A percentile compares a stretch with the other conserved stretches of the same genome.
Conservation (phyloP, 148 eudicot species). For the Salicornia ramosissima region DNA sequence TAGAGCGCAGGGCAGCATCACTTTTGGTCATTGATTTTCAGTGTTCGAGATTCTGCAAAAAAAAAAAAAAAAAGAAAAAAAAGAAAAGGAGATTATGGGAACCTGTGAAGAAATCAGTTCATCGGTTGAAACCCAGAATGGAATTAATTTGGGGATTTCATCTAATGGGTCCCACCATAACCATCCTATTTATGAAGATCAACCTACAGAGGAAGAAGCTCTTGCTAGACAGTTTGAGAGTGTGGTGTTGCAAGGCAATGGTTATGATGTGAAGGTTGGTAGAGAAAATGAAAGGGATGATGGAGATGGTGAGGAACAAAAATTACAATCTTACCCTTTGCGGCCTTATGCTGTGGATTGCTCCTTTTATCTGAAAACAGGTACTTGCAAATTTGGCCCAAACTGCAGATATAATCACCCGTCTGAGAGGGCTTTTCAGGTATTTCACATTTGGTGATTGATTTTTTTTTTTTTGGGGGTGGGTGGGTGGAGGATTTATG, state of each 20-base stretch:
- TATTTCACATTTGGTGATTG: slow-evolving; percentile 9
- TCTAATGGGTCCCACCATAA: slow-evolving; percentile 21
- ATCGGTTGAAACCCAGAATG: slow-evolving; percentile 13
- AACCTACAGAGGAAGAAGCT: slow-evolving; percentile 1
- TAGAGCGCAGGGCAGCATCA: no score
- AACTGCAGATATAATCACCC: slow-evolving; percentile 62
- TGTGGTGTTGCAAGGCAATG: slow-evolving; percentile 15
- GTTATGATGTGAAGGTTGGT: slow-evolving; percentile 4
- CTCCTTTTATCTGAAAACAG: slow-evolving; percentile 47
- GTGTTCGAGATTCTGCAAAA: slow-evolving; percentile 18
- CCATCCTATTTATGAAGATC: slow-evolving; percentile 16
- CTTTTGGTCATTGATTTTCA: slow-evolving; percentile 16
- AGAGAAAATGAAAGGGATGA: background rate
- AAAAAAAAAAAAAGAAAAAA: background rate
- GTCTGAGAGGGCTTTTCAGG: slow-evolving; percentile 34
- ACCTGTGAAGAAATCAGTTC: slow-evolving; percentile 24
- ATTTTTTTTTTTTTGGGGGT: slow-evolving; percentile 4
- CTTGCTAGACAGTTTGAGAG: slow-evolving; percentile 23
- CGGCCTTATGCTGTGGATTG: slow-evolving; percentile 51
- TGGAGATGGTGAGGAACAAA: slow-evolving; percentile 11
- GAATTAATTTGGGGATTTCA: slow-evolving; percentile 7
- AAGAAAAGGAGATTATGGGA: slow-evolving; percentile 18
- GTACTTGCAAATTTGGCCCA: slow-evolving; percentile 55
- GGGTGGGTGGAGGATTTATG: background rate
- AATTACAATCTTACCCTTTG: slow-evolving; percentile 26